These are phyloP conservation scores for Colletotrichum musicola DNA, from an alignment of 2,329 filamentous ascomycete genomes.

Conservation along the genomic window DNA sequence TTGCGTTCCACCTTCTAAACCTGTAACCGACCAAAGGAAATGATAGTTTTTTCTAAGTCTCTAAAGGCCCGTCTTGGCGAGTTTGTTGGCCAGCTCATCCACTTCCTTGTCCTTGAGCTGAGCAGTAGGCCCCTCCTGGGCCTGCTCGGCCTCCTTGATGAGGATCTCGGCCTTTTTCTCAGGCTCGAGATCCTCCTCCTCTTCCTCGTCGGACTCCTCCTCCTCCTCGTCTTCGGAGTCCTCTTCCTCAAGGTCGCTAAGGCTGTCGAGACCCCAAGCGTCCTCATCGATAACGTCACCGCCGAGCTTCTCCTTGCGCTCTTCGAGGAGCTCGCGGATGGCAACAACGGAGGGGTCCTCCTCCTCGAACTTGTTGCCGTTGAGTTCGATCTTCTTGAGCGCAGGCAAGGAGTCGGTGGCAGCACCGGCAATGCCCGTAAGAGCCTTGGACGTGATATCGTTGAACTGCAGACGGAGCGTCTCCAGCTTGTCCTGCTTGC, in stretches of 20 bases:
- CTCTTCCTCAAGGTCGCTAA: slow-evolving; percentile 87
- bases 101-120: slow-evolving; percentile 81
- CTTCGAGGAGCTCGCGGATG: slow-evolving; percentile 79
- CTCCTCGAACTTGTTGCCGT: slow-evolving; percentile 94
- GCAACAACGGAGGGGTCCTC: slow-evolving; percentile 80
- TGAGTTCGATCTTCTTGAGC: slow-evolving; percentile 89
- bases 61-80: slow-evolving; percentile 77
- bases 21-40: slow-evolving; percentile 29
- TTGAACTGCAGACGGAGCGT: slow-evolving; percentile 91
- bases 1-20: slow-evolving; percentile 39
- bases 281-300: slow-evolving; percentile 79
- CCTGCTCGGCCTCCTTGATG: slow-evolving; percentile 76
- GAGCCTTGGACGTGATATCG: slow-evolving; percentile 84
- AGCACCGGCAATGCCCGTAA: slow-evolving; percentile 79
- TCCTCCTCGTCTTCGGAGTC: slow-evolving; percentile 77
- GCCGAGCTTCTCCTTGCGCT: slow-evolving; percentile 80
- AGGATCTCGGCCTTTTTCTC: slow-evolving; percentile 78
- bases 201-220: slow-evolving; percentile 77
- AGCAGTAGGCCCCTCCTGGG: slow-evolving; percentile 79
- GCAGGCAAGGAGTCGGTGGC: slow-evolving; percentile 77
- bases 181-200: slow-evolving; percentile 65
- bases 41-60: slow-evolving; percentile 39
- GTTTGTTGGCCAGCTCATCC: slow-evolving; percentile 80
- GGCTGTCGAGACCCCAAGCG: slow-evolving; percentile 85
- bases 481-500: slow-evolving; percentile 83